Conservation (phyloP, 2,329 filamentous ascomycete genomes). For the Penicillium sp. region DNA sequence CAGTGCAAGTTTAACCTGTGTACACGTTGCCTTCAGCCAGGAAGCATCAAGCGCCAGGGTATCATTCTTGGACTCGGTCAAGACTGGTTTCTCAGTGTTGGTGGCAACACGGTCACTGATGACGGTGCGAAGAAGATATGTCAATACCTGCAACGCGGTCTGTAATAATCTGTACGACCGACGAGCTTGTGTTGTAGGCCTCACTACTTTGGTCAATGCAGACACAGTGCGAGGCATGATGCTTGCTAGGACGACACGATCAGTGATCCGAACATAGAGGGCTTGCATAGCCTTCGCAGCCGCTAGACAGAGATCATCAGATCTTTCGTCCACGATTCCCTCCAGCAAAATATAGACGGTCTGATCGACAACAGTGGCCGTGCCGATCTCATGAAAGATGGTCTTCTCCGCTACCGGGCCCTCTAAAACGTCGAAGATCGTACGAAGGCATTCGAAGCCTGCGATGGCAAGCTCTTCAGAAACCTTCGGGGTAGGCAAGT, state of each 20-base stretch:
- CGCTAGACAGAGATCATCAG: conserved; percentile 67
- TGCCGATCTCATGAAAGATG: conserved; percentile 53
- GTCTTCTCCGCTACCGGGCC: conserved; percentile 44
- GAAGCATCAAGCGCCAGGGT: conserved; percentile 46
- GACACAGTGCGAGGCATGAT: conserved; percentile 89
- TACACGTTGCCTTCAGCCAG: conserved; percentile 78
- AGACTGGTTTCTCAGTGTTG: conserved; percentile 16
- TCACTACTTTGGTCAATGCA: conserved; percentile 70
- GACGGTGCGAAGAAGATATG: conserved; percentile 43
- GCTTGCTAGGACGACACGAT: conserved; percentile 72
- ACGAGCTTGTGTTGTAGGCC: conserved; percentile 62
- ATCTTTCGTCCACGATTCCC: conserved; percentile 62
- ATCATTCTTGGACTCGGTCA: conserved; percentile 31
- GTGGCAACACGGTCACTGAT: conserved; percentile 45
- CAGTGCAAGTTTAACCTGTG: conserved; percentile 80
- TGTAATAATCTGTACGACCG: conserved; percentile 64
- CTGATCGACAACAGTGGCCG: conserved; percentile 77
- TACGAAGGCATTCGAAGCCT: conserved; percentile 66
- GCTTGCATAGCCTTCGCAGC: conserved; percentile 64
- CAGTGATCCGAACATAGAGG: conserved; percentile 63
- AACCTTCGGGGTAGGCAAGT: conserved; percentile 33
- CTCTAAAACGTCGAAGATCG: conserved; percentile 62
- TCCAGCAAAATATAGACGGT: conserved; percentile 78
- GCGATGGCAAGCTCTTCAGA: conserved; percentile 72
- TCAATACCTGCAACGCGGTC: conserved; percentile 59